These are phyloP conservation scores for Xylaria sp. DNA, from an alignment of 2,329 filamentous ascomycete genomes.

Conservation along the genomic window DNA sequence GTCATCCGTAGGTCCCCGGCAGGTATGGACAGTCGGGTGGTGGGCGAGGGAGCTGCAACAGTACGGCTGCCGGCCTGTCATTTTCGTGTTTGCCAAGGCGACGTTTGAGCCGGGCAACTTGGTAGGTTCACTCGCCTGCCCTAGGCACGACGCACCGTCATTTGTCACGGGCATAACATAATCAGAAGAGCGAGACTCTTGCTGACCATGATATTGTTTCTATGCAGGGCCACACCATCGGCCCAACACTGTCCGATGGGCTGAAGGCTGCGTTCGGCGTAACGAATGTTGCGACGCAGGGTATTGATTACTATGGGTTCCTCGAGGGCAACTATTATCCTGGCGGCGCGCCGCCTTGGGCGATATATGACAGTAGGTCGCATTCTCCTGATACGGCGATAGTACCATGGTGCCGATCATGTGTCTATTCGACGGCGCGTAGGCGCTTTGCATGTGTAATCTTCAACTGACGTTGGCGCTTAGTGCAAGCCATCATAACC, in stretches of 20 bases:
- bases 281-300: slow-evolving; percentile 38
- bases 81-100: slow-evolving; percentile 40
- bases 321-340: slow-evolving; percentile 39
- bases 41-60: slow-evolving; percentile 36
- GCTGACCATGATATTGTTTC: not conserved
- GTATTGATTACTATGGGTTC: slow-evolving; percentile 39
- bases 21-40: slow-evolving; percentile 36
- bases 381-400: too few relatives aligned
- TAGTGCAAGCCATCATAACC: slow-evolving; percentile 36
- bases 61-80: slow-evolving; percentile 37
- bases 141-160: too few relatives aligned
- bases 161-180: not conserved
- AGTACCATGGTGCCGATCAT: not conserved
- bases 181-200: not conserved
- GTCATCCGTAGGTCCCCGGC: slow-evolving; percentile 25
- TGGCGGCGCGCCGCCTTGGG: slow-evolving; percentile 40
- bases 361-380: slow-evolving; percentile 34
- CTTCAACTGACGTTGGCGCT: not conserved
- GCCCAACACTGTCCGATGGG: slow-evolving; percentile 36
- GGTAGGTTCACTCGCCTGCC: slow-evolving; percentile 22
- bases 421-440: not conserved
- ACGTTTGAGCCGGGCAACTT: slow-evolving; percentile 40
- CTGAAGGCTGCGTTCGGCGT: slow-evolving; percentile 38
- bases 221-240: slow-evolving; percentile 35
- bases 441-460: not conserved